Evolutionary conservation across 257 asterid species (phyloP).

Genomic region (Buddleja alternifolia): DNA sequence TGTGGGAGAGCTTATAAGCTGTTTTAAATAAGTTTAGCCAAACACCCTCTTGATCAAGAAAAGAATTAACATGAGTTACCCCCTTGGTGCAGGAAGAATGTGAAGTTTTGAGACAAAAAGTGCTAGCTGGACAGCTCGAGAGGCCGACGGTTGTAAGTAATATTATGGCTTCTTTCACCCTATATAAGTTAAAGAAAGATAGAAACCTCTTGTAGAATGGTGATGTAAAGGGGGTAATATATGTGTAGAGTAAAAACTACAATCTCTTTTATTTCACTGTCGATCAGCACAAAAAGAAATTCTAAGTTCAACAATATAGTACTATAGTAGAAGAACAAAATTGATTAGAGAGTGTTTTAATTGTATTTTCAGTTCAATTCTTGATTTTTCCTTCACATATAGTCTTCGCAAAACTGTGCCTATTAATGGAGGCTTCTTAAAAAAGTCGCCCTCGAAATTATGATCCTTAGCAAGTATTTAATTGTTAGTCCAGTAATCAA

Average conservation of each 20-base stretch:
- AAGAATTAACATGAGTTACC: neutral
- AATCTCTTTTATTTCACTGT: neutral
- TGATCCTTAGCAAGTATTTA: neutral
- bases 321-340: neutral
- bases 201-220: neutral
- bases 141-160: constrained; percentile 77
- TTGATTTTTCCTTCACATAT: neutral
- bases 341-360: neutral
- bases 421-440: neutral
- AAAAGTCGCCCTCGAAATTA: too few relatives aligned
- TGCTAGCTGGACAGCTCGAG: constrained; percentile 58
- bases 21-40: too few relatives aligned
- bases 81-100: constrained; percentile 71
- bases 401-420: constrained; percentile 3
- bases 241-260: neutral
- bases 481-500: neutral
- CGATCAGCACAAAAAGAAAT: neutral
- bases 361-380: neutral
- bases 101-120: constrained; percentile 52
- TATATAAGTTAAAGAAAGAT: neutral
- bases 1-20: too few relatives aligned
- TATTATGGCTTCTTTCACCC: constrained; percentile 6
- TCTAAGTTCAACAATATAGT: neutral
- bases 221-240: neutral
- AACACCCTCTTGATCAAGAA: too few relatives aligned